Conservation (phyloP, 73 alveolate genomes). For the Uronychia binucleata region DNA sequence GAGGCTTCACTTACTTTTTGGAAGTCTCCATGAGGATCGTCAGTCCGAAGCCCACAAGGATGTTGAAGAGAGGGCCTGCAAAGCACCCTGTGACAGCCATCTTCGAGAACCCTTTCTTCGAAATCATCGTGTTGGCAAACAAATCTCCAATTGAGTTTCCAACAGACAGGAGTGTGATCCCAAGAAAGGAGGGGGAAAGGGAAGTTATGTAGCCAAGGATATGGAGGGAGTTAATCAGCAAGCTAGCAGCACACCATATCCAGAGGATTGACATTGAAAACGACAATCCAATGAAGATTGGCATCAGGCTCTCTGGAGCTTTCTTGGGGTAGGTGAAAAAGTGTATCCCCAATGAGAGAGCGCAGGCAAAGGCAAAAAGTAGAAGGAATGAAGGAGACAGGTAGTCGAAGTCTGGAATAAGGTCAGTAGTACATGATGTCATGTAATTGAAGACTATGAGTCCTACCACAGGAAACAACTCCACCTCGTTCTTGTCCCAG, state of each 20-base stretch:
- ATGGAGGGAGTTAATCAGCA: conserved; percentile 72
- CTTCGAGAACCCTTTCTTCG: conserved; percentile 92
- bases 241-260: conserved; percentile 80
- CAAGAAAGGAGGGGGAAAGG: conserved; percentile 86
- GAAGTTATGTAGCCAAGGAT: conserved; percentile 74
- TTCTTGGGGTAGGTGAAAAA: not conserved
- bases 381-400: not conserved
- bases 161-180: conserved; percentile 95
- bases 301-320: conserved; percentile 27
- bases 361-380: not conserved
- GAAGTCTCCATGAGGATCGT: conserved; percentile 53
- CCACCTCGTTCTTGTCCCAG: not conserved
- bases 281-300: conserved; percentile 41
- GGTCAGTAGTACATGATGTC: not conserved
- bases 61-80: conserved; percentile 95
- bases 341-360: not conserved
- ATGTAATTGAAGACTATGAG: not conserved
- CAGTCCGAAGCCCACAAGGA: conserved; percentile 93
- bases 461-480: not conserved
- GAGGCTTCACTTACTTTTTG: not conserved
- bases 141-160: conserved; percentile 98
- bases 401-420: not conserved
- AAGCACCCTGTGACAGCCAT: conserved; percentile 98
- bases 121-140: conserved; percentile 87
- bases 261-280: conserved; percentile 79